phyloP scores from a whole-genome alignment of 768 basidiomycete genomes.

The Serendipita sp. region DNA sequence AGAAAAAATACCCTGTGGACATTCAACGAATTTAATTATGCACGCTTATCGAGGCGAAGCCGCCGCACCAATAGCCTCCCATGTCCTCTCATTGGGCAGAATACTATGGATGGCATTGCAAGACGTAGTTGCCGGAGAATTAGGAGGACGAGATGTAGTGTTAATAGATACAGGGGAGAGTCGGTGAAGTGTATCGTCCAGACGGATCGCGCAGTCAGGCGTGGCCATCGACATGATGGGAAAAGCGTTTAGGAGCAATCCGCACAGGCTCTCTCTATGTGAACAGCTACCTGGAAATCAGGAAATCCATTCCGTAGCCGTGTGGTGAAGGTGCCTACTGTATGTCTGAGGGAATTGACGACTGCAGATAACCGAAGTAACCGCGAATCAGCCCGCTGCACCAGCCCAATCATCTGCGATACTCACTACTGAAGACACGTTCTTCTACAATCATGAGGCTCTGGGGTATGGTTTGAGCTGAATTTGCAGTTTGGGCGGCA shows the following conservation, averaged over 20 bases:
- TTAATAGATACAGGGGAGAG: neutral
- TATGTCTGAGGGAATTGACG: neutral
- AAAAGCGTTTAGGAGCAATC: neutral
- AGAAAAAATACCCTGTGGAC: neutral
- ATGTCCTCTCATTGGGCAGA: neutral
- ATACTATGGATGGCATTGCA: neutral
- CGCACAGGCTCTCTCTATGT: neutral
- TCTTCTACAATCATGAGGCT: conserved; percentile 2
- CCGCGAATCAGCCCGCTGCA: neutral
- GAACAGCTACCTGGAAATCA: neutral
- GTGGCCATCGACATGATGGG: neutral
- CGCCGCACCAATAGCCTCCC: neutral
- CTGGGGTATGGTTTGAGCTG: neutral
- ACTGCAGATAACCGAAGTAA: neutral
- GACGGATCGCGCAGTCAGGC: neutral
- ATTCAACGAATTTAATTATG: neutral
- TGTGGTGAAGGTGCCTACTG: neutral
- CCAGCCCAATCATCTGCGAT: neutral
- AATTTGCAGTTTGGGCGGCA: neutral
- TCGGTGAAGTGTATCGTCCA: neutral
- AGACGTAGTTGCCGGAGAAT: too few relatives aligned
- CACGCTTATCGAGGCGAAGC: neutral
- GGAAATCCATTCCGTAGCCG: neutral
- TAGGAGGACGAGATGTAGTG: neutral
- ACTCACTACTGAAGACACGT: conserved; percentile 1